These are phyloP conservation scores for Tubosaeta sp. DNA, from an alignment of 768 basidiomycete species.

Conservation along the genomic window DNA sequence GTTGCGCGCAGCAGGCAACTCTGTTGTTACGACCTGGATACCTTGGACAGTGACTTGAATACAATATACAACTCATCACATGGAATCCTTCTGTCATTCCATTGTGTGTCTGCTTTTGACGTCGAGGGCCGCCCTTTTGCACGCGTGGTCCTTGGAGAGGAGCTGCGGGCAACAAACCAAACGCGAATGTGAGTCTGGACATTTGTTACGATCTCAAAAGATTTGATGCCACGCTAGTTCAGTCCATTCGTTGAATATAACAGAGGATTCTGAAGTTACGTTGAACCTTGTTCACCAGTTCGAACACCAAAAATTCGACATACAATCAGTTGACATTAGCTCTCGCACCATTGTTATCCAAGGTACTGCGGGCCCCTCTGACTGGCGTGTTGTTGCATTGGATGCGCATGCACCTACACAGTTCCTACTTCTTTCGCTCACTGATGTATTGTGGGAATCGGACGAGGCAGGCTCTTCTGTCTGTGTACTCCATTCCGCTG, in stretches of 20 bases:
- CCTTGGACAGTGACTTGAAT: background rate
- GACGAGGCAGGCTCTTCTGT: slow-evolving; percentile 1
- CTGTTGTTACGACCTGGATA: slow-evolving; percentile 12
- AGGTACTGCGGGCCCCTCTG: background rate
- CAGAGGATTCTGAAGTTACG: background rate
- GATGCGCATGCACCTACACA: slow-evolving; percentile 12
- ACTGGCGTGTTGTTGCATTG: slow-evolving; percentile 4
- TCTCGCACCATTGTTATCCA: slow-evolving; percentile 6
- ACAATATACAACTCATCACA: slow-evolving; percentile 5
- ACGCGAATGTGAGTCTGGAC: slow-evolving; percentile 2
- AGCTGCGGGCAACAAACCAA: background rate
- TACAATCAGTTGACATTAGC: slow-evolving; percentile 7
- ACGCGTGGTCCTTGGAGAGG: slow-evolving; percentile 12
- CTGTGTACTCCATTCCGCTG: background rate
- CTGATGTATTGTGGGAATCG: background rate
- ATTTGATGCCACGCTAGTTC: background rate
- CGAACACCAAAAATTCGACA: background rate
- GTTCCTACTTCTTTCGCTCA: slow-evolving; percentile 1
- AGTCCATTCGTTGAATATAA: background rate
- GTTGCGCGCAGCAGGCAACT: slow-evolving; percentile 12
- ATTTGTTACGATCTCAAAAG: no score
- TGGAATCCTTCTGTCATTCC: background rate
- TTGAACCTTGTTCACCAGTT: slow-evolving; percentile 15
- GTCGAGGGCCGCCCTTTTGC: slow-evolving; percentile 13
- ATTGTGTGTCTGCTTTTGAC: slow-evolving; percentile 12